These are phyloP conservation scores for Fusarium nygamai DNA, from an alignment of 2,329 filamentous ascomycete species.

Conservation along the genomic window DNA sequence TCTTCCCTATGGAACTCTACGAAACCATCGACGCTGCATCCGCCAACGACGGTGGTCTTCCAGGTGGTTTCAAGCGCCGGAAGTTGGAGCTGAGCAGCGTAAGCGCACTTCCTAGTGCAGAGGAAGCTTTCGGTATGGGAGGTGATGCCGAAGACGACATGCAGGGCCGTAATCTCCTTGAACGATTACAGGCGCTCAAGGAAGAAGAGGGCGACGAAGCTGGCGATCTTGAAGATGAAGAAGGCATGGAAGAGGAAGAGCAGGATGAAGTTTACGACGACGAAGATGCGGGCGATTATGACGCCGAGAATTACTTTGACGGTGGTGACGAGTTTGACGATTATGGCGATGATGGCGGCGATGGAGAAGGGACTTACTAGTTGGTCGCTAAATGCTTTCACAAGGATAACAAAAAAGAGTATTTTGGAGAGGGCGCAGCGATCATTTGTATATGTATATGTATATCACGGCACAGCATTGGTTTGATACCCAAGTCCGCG, in stretches of 20 bases:
- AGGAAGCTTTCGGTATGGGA: constrained; percentile 59
- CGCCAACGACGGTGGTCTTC: constrained; percentile 41
- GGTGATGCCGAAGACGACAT: constrained; percentile 38
- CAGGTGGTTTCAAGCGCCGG: constrained; percentile 54
- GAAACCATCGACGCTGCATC: constrained; percentile 61
- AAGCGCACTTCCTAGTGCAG: constrained; percentile 59
- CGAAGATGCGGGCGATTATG: constrained; percentile 69
- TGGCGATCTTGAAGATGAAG: constrained; percentile 62
- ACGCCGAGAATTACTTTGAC: constrained; percentile 70
- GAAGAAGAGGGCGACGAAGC: constrained; percentile 62
- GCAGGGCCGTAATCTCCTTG: constrained; percentile 53
- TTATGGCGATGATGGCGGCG: constrained; percentile 63
- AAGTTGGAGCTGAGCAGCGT: constrained; percentile 58
- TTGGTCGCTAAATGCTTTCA: neutral
- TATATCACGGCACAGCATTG: constrained; percentile 24
- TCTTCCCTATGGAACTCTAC: constrained; percentile 67
- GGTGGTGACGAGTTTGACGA: constrained; percentile 65
- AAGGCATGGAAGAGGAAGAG: constrained; percentile 57
- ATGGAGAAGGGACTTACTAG: constrained; percentile 56
- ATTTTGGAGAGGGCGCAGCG: constrained; percentile 12
- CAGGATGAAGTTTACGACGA: constrained; percentile 65
- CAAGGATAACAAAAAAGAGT: constrained; percentile 3
- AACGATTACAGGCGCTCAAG: constrained; percentile 57
- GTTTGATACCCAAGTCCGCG: constrained; percentile 44
- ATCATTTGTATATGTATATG: constrained; percentile 37